Conservation (phyloP, 768 basidiomycete species). For the Mycena albidolilacea region DNA sequence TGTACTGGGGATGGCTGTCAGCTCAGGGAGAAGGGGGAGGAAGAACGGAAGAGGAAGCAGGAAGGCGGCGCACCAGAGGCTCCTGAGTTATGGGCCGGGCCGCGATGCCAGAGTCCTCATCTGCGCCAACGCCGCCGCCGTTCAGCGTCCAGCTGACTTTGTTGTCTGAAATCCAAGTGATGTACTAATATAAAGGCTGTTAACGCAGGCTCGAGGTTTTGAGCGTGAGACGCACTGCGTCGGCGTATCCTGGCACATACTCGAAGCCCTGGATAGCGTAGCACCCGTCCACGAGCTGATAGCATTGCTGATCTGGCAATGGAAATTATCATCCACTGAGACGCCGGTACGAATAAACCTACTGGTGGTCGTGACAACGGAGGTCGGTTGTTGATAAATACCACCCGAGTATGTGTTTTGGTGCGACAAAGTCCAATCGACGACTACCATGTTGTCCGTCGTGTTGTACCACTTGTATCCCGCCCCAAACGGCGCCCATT, state of each 20-base stretch:
- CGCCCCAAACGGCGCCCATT: slow-evolving; percentile 52
- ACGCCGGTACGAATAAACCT: neutral
- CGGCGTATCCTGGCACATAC: slow-evolving; percentile 62
- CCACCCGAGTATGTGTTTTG: slow-evolving; percentile 64
- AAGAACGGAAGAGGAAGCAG: neutral
- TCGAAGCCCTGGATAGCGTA: slow-evolving; percentile 69
- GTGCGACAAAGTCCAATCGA: slow-evolving; percentile 53
- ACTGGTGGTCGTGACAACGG: slow-evolving; percentile 51
- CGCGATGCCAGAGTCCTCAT: slow-evolving; percentile 67
- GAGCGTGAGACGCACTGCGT: slow-evolving; percentile 53
- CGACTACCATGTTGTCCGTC: slow-evolving; percentile 51
- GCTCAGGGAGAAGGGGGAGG: neutral
- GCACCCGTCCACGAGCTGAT: slow-evolving; percentile 57
- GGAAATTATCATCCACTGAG: neutral
- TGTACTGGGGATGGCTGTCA: slow-evolving; percentile 29
- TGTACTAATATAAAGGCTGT: neutral
- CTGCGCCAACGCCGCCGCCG: slow-evolving; percentile 62
- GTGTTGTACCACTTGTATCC: slow-evolving; percentile 59
- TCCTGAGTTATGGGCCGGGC: slow-evolving; percentile 76
- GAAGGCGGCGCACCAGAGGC: slow-evolving; percentile 68
- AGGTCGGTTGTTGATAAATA: slow-evolving; percentile 59
- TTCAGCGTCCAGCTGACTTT: slow-evolving; percentile 70
- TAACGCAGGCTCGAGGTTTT: slow-evolving; percentile 43
- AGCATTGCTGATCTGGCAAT: slow-evolving; percentile 56
- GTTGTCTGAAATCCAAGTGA: slow-evolving; percentile 79